Conservation (phyloP, 1,139 yeast species). For the Pichia sp. region DNA sequence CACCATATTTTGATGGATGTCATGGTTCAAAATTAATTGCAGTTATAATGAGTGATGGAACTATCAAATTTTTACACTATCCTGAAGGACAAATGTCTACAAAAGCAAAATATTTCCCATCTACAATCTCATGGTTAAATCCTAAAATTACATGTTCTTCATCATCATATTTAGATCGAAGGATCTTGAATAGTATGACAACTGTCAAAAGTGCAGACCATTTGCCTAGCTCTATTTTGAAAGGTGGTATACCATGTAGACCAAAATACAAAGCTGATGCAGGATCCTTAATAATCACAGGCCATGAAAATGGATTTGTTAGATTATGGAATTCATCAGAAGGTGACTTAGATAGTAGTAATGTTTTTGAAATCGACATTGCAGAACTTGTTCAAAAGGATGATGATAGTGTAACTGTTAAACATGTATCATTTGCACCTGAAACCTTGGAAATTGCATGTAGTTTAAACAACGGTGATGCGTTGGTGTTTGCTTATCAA, state of each 20-base stretch:
- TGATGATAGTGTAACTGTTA: constrained; percentile 41
- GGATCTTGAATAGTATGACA: constrained; percentile 23
- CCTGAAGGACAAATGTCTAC: constrained; percentile 52
- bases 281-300: constrained; percentile 46
- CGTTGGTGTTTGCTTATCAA: constrained; percentile 64
- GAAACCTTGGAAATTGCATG: constrained; percentile 73
- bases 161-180: constrained; percentile 41
- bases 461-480: constrained; percentile 64
- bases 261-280: constrained; percentile 56
- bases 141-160: constrained; percentile 60
- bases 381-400: constrained; percentile 38
- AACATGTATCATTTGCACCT: constrained; percentile 65
- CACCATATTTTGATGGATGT: constrained; percentile 65
- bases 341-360: constrained; percentile 63
- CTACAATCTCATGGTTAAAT: constrained; percentile 68
- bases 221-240: constrained; percentile 37
- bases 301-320: constrained; percentile 75
- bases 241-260: constrained; percentile 77
- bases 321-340: constrained; percentile 78
- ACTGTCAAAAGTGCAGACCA: constrained; percentile 26
- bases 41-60: constrained; percentile 54
- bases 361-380: constrained; percentile 50
- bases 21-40: constrained; percentile 62
- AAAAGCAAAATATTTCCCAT: constrained; percentile 64
- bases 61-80: constrained; percentile 43